phyloP scores from a whole-genome alignment of 2,329 filamentous ascomycete genomes.

The Eurotiales sp. region DNA sequence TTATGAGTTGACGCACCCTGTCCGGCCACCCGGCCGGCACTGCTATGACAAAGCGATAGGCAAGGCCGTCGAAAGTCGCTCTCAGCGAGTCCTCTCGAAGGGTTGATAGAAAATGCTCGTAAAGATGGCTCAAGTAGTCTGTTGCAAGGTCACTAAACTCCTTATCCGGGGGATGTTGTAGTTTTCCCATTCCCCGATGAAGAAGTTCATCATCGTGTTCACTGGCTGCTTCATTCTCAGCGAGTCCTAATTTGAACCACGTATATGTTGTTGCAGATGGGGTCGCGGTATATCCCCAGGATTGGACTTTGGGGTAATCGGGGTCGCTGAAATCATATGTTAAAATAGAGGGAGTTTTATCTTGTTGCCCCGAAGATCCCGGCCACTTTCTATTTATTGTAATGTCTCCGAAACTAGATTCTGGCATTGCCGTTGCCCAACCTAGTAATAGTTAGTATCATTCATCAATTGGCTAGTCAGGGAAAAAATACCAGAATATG shows the following conservation, averaged over 20 bases:
- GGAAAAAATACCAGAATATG: conserved; percentile 5
- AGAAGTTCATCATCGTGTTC: background rate
- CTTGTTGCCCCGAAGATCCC: background rate
- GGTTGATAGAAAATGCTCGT: background rate
- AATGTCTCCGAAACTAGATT: background rate
- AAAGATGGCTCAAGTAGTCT: conserved; percentile 4
- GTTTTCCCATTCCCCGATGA: background rate
- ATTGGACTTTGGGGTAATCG: background rate
- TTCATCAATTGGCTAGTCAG: background rate
- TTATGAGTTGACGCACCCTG: background rate
- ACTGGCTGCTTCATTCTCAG: background rate
- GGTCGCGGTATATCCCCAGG: background rate
- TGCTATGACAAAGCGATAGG: conserved; percentile 7
- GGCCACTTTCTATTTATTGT: background rate
- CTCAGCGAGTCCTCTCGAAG: background rate
- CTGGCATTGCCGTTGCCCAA: background rate
- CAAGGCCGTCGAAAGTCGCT: background rate
- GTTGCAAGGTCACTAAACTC: background rate
- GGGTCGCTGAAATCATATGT: background rate
- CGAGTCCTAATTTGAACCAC: conserved; percentile 3
- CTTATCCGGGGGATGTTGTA: background rate
- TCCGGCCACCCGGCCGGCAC: conserved; percentile 9
- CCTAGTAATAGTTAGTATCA: background rate
- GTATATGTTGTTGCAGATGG: background rate
- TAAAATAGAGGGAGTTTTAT: background rate